A percentile compares a stretch with the other conserved stretches of the same genome.
These are phyloP conservation scores for Emmonsia crescens DNA, from an alignment of 2,329 filamentous ascomycete species.

Conservation along the genomic window DNA sequence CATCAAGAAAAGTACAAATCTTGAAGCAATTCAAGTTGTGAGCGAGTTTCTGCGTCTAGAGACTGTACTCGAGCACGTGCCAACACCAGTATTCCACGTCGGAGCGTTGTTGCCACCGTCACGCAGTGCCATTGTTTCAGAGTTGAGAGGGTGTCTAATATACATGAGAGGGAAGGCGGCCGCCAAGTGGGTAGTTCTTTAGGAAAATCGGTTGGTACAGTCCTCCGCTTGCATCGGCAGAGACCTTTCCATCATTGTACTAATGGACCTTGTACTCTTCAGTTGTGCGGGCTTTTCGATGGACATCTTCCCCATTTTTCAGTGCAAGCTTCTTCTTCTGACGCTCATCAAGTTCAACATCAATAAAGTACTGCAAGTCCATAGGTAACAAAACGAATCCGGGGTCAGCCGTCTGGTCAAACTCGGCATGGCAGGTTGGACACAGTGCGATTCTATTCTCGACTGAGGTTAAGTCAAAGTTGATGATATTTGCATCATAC, in stretches of 20 bases:
- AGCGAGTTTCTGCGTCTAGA: not conserved
- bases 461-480: not conserved
- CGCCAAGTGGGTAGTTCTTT: not conserved
- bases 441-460: not conserved
- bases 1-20: not conserved
- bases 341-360: not conserved
- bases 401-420: not conserved
- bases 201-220: not conserved
- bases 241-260: not conserved
- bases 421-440: not conserved
- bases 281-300: not conserved
- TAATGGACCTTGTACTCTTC: not conserved
- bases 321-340: not conserved
- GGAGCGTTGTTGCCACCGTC: not conserved
- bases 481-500: not conserved
- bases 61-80: not conserved
- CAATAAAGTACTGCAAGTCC: not conserved
- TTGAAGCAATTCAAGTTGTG: not conserved
- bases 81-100: not conserved
- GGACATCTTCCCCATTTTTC: not conserved
- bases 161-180: not conserved
- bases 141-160: not conserved
- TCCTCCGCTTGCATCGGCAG: not conserved
- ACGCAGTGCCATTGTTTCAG: not conserved
- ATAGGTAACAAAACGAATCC: not conserved